Evolutionary conservation across 305 asterid genomes (phyloP).

Genomic region (Solanum aculeatissimum): DNA sequence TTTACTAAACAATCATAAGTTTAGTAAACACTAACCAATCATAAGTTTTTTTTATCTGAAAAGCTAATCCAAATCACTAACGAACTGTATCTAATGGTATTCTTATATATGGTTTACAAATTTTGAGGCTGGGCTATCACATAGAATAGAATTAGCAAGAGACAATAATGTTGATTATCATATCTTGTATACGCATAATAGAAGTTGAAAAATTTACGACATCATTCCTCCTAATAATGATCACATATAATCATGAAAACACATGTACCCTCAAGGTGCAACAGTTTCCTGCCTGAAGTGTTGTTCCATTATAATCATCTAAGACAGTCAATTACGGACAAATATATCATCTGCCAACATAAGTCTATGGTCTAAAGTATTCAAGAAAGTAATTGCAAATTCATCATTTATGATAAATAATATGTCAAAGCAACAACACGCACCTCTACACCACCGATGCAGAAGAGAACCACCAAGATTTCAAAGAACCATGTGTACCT

Average conservation of each 20-base stretch:
- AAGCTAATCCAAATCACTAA: not conserved
- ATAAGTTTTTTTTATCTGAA: not conserved
- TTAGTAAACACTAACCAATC: not conserved
- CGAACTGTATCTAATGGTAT: not conserved
- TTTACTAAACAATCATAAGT: too few species aligned
- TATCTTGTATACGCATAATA: not conserved
- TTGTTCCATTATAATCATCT: not conserved
- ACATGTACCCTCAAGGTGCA: not conserved
- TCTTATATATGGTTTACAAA: not conserved
- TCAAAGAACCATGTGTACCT: slow-evolving; percentile 71
- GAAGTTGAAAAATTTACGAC: not conserved
- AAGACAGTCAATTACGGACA: not conserved
- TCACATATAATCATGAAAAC: not conserved
- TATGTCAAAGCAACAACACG: slow-evolving; percentile 2
- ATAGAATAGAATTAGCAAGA: not conserved
- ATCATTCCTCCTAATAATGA: not conserved
- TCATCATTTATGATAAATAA: not conserved
- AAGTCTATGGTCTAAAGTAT: not conserved
- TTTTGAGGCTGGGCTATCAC: not conserved
- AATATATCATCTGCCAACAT: not conserved
- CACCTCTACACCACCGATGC: slow-evolving; percentile 95
- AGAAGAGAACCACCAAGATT: slow-evolving; percentile 72
- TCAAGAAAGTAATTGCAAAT: not conserved
- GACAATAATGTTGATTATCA: not conserved
- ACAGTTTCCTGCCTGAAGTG: not conserved